These are phyloP conservation scores for Trichoderma cornu-damae DNA, from an alignment of 2,329 filamentous ascomycete genomes.

Conservation along the genomic window DNA sequence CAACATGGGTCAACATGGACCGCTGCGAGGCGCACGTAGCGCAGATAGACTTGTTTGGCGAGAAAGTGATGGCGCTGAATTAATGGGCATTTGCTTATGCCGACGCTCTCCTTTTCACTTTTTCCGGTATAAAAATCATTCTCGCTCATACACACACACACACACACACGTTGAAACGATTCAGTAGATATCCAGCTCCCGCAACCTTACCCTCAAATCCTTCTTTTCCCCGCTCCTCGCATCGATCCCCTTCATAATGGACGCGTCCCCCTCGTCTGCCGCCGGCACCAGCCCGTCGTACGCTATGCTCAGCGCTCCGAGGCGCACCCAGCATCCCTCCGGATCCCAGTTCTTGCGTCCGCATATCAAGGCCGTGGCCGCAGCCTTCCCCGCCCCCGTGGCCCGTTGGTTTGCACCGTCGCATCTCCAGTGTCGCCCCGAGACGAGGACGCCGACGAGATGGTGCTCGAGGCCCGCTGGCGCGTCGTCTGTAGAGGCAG, in stretches of 20 bases:
- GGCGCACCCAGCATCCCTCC: slow-evolving; percentile 28
- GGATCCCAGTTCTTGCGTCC: slow-evolving; percentile 27
- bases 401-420: background rate
- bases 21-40: background rate
- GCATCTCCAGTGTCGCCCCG: slow-evolving; percentile 30
- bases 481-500: slow-evolving; percentile 3
- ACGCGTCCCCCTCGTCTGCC: slow-evolving; percentile 23
- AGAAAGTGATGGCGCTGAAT: background rate
- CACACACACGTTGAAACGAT: background rate
- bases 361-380: slow-evolving; percentile 30
- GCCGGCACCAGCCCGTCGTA: slow-evolving; percentile 26
- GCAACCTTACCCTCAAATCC: slow-evolving; percentile 28
- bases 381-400: slow-evolving; percentile 12
- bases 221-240: slow-evolving; percentile 24
- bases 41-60: no score
- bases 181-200: slow-evolving; percentile 36
- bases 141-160: no score
- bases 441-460: slow-evolving; percentile 29
- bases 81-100: background rate
- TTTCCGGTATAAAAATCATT: no score
- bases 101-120: background rate
- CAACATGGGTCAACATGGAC: no score
- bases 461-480: slow-evolving; percentile 21
- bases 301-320: slow-evolving; percentile 30
- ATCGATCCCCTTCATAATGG: slow-evolving; percentile 28